These are phyloP conservation scores for Lumnitzera littorea DNA, from an alignment of 345 rosid species.

Conservation along the genomic window DNA sequence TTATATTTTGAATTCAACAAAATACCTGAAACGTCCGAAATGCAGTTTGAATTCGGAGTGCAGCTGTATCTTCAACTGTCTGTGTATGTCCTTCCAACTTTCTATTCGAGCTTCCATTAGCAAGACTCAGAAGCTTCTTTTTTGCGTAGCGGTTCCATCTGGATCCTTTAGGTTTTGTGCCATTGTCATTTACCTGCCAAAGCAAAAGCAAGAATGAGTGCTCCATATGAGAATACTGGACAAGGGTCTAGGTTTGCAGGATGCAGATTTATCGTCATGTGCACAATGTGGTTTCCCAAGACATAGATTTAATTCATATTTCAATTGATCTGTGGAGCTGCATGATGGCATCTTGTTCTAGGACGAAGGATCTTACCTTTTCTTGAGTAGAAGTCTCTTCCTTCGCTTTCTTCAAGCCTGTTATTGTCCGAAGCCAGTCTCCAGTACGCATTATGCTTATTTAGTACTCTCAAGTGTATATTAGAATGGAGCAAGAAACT, in stretches of 20 bases:
- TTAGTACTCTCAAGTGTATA: slow-evolving; percentile 4
- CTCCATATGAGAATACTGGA: too few relatives aligned
- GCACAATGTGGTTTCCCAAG: too few relatives aligned
- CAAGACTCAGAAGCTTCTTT: slow-evolving; percentile 12
- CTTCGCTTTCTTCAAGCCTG: slow-evolving; percentile 31
- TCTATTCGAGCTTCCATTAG: slow-evolving; percentile 6
- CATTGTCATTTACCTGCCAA: slow-evolving; percentile 31
- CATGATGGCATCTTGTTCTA: too few relatives aligned
- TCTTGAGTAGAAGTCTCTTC: slow-evolving; percentile 28
- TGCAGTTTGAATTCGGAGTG: slow-evolving; percentile 55
- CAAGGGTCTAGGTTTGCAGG: too few relatives aligned
- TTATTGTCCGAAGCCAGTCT: slow-evolving; percentile 39
- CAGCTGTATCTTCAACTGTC: slow-evolving; percentile 30
- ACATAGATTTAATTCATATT: too few relatives aligned
- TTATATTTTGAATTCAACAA: not conserved
- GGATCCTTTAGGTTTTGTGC: slow-evolving; percentile 32
- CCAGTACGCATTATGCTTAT: slow-evolving; percentile 45
- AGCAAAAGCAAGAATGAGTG: too few relatives aligned
- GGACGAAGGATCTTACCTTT: slow-evolving; percentile 25
- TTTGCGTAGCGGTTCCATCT: slow-evolving; percentile 6
- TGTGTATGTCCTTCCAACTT: slow-evolving; percentile 2
- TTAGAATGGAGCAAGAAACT: too few relatives aligned
- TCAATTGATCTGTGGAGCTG: too few relatives aligned
- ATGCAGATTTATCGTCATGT: too few relatives aligned
- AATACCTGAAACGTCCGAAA: slow-evolving; percentile 48